phyloP scores from a whole-genome alignment of 352 stramenopile species.

The Aphanomyces euteiches region DNA sequence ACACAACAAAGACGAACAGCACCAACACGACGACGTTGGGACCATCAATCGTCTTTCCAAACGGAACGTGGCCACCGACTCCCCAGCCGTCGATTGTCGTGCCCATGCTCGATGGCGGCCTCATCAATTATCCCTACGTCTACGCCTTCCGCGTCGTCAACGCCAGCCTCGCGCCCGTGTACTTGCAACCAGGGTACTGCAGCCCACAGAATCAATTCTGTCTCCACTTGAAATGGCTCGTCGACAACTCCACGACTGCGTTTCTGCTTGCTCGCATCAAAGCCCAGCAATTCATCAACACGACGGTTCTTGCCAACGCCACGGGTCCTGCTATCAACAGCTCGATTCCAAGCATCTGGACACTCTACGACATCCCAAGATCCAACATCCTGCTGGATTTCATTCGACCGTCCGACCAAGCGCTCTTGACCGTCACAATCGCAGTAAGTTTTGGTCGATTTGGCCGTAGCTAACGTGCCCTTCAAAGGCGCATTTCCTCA shows the following conservation, averaged over 20 bases:
- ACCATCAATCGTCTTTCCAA: background rate
- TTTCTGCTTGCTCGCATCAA: slow-evolving; percentile 3
- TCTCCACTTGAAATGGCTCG: slow-evolving; percentile 17
- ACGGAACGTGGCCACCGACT: background rate
- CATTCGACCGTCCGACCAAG: slow-evolving; percentile 3
- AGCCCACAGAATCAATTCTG: background rate
- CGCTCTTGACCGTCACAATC: background rate
- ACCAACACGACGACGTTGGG: background rate
- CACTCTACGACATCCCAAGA: slow-evolving; percentile 12
- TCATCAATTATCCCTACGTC: background rate
- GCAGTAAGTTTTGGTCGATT: background rate
- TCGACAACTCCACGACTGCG: background rate
- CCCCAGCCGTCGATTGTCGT: background rate
- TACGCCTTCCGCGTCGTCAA: background rate
- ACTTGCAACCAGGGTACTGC: background rate
- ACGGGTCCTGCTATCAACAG: slow-evolving; percentile 7
- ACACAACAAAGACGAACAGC: background rate
- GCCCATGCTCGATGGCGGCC: background rate
- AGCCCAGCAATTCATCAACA: slow-evolving; percentile 12
- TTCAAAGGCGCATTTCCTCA: background rate
- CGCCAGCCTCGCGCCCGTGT: background rate
- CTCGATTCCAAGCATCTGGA: slow-evolving; percentile 1
- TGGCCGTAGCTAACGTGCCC: no score
- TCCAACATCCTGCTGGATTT: slow-evolving; percentile 16
- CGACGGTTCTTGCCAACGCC: background rate